A percentile compares a stretch with the other conserved stretches of the same genome.
phyloP scores from a whole-genome alignment of 805 yeast genomes.

The Candida yuanshanica region DNA sequence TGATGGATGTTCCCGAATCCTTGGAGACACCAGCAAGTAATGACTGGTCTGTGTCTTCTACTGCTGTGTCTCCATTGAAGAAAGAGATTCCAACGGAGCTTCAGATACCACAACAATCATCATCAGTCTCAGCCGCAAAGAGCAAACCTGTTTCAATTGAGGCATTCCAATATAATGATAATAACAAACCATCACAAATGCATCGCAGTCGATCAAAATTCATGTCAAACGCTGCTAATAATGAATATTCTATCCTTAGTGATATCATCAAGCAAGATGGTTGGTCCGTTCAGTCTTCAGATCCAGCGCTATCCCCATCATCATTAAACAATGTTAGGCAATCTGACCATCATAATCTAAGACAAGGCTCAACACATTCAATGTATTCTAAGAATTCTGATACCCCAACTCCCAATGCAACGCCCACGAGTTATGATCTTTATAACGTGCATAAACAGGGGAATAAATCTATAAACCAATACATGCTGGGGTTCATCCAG shows the following conservation, averaged over 20 bases:
- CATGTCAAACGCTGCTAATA: slow-evolving; percentile 64
- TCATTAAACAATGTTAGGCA: background rate
- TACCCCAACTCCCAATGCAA: slow-evolving; percentile 18
- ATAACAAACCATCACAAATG: background rate
- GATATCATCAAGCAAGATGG: slow-evolving; percentile 46
- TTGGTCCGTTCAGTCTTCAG: slow-evolving; percentile 2
- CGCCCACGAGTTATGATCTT: slow-evolving; percentile 15
- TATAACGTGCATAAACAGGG: slow-evolving; percentile 37
- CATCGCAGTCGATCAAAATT: slow-evolving; percentile 33
- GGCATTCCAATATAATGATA: background rate
- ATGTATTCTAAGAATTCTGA: slow-evolving; percentile 5
- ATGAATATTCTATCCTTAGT: slow-evolving; percentile 66
- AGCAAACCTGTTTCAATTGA: background rate
- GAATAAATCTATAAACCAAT: slow-evolving; percentile 61
- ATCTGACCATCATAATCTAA: slow-evolving; percentile 1
- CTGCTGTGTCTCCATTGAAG: too few species aligned
- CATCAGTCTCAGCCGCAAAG: background rate
- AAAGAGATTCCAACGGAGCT: too few species aligned
- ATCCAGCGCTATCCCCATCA: slow-evolving; percentile 12
- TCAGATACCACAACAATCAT: background rate
- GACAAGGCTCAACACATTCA: slow-evolving; percentile 7
- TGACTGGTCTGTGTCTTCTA: too few species aligned
- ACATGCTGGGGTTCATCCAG: slow-evolving; percentile 48
- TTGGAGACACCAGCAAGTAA: background rate
- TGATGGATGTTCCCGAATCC: slow-evolving; percentile 50